Base-by-base conservation (phyloP, 2,329 filamentous ascomycete species). In the Nemania sp. region DNA sequence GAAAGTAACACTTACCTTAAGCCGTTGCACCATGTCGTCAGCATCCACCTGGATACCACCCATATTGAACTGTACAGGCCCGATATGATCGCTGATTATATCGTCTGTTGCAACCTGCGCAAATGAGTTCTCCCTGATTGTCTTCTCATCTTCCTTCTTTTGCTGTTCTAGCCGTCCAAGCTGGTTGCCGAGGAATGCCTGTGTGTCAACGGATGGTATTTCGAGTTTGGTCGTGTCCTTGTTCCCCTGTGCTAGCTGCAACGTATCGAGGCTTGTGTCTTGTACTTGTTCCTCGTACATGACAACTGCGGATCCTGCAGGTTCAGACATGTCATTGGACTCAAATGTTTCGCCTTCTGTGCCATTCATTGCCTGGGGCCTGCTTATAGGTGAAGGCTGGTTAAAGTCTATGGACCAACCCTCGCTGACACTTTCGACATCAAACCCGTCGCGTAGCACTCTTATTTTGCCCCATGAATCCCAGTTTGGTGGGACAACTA, bases 401-500 rank as follows among this genome's bases (percentile, higher is more conserved):
- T 94, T 90, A 58, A 96, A 92, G 72, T 97, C 94, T 64, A 93
- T 87, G 1, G 91, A 91, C 96, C 96, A 99, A 57, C 90, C 92
- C 66, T 90, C 87, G 74, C 93, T 96, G 51, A 97, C 86, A 15
- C 88, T 87, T 82, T 99, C 96, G 24, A 97, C 93, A 73, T 98
- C 93, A 75, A 98, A 98, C 0, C 91, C 93, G 77, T 97, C 96
- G 62, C 93, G 89, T 29, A 98, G 84, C 52, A 98, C 93, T 49
- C 95, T 88, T 68, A 99, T 98, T 81, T 98, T 99, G 67, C 94
- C 94, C 93, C 94, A 98, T 0, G 94, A 98, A 80, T 99, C 96
- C 96, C 96, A 99, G 79, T 98, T 98, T 18, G 94, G 92, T 1
- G 95, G 95, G 0, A 99, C 92, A 5, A 98, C 86, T 62, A 99